Base-by-base conservation (phyloP, 306 rosid genomes). In the Dalbergia cultrata region DNA sequence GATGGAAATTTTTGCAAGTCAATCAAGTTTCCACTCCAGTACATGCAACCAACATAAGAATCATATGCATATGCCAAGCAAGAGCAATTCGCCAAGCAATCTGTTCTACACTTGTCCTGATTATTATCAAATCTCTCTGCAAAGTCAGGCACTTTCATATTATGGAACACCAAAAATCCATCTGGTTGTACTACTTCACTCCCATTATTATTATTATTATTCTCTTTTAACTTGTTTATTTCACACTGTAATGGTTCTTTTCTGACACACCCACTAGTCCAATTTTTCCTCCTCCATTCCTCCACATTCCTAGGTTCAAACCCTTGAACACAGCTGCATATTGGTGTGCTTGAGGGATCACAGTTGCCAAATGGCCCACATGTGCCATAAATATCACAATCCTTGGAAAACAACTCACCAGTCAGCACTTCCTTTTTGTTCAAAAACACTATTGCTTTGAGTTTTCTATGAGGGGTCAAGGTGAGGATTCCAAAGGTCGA, bases 291-390 rank as follows among this genome's bases (percentile, higher is more conserved):
- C 1, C 45, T 80, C 92, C 92, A 88, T 1, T 76, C 88, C 41
- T 68, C 59, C 0, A 1, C 11, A n/a, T 87, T 79, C 43, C 39
- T 80, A 0, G 92, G 82, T 31, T 26, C 57, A 67, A 84, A 92
- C 76, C 94, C 94, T 0, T 53, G 12, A 0, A 86, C 72, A 75
- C 93, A 92, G 12, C 70, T 75, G 39, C 93, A 92, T 35, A 71
- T 16, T 0, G 93, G 85, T 9, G 37, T 0, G 0, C 0, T 47
- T 0, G 53, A 33, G 0, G 62, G 16, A 59, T 79, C n/a, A n/a
- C n/a, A n/a, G n/a, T n/a, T n/a, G n/a, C n/a, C n/a, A 72, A 67
- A 80, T 2, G 78, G 50, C 26, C 87, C 85, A 64, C 87, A 80
- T 0, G 18, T 70, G 1, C 82, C 76, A 49, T 84, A 84, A 13